Evolutionary conservation across 2,329 filamentous ascomycete genomes (phyloP).

Genomic region (Coniochaeta hoffmannii): DNA sequence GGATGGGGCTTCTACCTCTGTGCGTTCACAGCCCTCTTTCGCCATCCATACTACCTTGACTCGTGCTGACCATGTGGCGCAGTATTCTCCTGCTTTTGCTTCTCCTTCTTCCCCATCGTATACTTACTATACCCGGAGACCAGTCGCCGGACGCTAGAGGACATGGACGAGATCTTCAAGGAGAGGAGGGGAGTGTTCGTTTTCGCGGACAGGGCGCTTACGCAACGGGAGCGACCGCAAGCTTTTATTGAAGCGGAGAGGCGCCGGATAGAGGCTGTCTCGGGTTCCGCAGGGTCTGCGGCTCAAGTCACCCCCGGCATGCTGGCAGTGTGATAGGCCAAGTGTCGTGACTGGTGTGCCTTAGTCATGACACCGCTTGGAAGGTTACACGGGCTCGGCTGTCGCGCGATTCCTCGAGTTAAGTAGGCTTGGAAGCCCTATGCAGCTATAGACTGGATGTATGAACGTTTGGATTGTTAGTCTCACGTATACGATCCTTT

Average conservation of each 20-base stretch:
- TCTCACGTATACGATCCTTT: background rate
- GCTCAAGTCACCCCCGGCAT: background rate
- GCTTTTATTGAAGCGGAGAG: constrained; percentile 26
- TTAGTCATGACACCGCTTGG: background rate
- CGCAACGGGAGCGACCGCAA: constrained; percentile 26
- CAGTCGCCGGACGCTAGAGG: constrained; percentile 35
- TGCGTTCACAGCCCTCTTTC: constrained; percentile 18
- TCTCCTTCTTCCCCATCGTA: constrained; percentile 28
- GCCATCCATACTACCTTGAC: constrained; percentile 7
- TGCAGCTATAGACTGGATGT: background rate
- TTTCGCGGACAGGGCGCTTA: constrained; percentile 23
- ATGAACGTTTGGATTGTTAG: background rate
- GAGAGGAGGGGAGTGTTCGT: constrained; percentile 20
- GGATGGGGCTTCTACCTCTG: constrained; percentile 34
- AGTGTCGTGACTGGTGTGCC: background rate
- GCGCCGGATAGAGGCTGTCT: constrained; percentile 12
- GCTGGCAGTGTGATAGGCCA: background rate
- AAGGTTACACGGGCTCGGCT: background rate
- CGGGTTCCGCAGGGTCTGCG: background rate
- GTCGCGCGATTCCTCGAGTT: background rate
- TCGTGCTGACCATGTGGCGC: background rate
- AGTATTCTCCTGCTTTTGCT: constrained; percentile 21
- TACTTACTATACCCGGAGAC: constrained; percentile 45
- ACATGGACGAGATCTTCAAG: constrained; percentile 37
- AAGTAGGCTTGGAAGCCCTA: background rate